Evolutionary conservation across 1,139 yeast genomes (phyloP).

Genomic region (Candida tetrigidarum): DNA sequence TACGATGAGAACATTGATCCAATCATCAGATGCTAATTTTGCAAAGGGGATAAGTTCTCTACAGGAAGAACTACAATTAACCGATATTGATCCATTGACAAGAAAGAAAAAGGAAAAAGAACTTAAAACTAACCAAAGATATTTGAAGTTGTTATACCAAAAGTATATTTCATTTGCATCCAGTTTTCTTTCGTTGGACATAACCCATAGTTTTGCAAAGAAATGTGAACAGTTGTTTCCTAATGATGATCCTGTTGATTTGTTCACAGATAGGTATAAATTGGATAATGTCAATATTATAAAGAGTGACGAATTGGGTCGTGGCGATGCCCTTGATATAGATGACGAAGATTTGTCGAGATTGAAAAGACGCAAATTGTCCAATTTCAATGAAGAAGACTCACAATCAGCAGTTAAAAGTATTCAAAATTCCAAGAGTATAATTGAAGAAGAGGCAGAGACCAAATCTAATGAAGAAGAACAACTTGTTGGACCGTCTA

Average conservation of each 20-base stretch:
- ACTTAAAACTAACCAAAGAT: slow-evolving; percentile 27
- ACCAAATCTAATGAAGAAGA: slow-evolving; percentile 19
- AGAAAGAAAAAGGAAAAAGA: slow-evolving; percentile 28
- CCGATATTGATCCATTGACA: slow-evolving; percentile 22
- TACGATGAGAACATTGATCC: slow-evolving; percentile 83
- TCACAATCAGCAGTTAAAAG: slow-evolving; percentile 15
- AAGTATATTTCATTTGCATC: slow-evolving; percentile 36
- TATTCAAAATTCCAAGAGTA: slow-evolving; percentile 16
- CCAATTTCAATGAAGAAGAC: slow-evolving; percentile 13
- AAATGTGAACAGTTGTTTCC: slow-evolving; percentile 73
- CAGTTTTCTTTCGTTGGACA: slow-evolving; percentile 66
- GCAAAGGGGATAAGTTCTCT: slow-evolving; percentile 37
- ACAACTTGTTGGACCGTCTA: slow-evolving; percentile 54
- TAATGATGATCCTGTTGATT: slow-evolving; percentile 49
- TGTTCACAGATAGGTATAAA: slow-evolving; percentile 51
- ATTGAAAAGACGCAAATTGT: slow-evolving; percentile 25
- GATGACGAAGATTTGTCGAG: slow-evolving; percentile 22
- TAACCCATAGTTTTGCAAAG: slow-evolving; percentile 66
- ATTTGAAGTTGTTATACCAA: slow-evolving; percentile 26
- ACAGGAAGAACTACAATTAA: slow-evolving; percentile 22
- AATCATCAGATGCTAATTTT: slow-evolving; percentile 48
- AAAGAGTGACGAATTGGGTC: slow-evolving; percentile 46
- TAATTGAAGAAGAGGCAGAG: slow-evolving; percentile 20
- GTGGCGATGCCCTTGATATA: slow-evolving; percentile 20
- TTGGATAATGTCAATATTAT: slow-evolving; percentile 48